Percentiles rank a stretch among this genome's conserved stretches.
Conservation (phyloP, 805 yeast species). For the Lipomyces starkeyi region DNA sequence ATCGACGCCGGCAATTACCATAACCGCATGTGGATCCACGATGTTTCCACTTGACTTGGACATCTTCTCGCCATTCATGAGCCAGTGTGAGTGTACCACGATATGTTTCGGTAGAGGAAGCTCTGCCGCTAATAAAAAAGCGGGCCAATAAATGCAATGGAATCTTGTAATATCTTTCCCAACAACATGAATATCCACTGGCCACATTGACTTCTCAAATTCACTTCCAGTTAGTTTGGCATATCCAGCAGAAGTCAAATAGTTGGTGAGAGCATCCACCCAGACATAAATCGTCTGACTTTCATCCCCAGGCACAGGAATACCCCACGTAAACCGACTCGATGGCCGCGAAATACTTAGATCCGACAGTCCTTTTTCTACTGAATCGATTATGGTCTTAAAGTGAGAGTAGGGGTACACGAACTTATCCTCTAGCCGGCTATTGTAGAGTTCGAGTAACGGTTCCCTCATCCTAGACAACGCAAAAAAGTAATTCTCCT, state of each 20-base stretch:
- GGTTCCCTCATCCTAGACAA: conserved; percentile 63
- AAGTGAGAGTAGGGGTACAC: conserved; percentile 70
- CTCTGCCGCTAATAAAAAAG: conserved; percentile 82
- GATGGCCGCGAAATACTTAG: conserved; percentile 88
- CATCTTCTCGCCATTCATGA: conserved; percentile 89
- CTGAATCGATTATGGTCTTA: conserved; percentile 60
- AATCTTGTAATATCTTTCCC: conserved; percentile 92
- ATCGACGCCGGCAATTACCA: conserved; percentile 66
- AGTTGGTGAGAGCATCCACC: conserved; percentile 93
- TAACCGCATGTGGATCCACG: conserved; percentile 81
- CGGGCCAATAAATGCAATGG: conserved; percentile 95
- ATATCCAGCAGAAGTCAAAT: conserved; percentile 73
- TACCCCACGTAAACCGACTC: conserved; percentile 83
- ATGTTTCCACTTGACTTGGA: conserved; percentile 92
- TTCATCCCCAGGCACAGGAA: conserved; percentile 80
- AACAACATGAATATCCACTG: conserved; percentile 73
- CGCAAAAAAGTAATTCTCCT: conserved; percentile 85
- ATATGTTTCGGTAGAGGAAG: conserved; percentile 72
- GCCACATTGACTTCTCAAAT: conserved; percentile 53
- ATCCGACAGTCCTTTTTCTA: conserved; percentile 61
- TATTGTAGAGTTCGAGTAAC: conserved; percentile 57
- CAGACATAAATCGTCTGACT: conserved; percentile 89
- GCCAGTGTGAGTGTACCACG: conserved; percentile 94
- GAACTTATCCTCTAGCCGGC: conserved; percentile 55
- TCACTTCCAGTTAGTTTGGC: conserved; percentile 46